Base-by-base conservation (phyloP, 2,329 filamentous ascomycete species). In the Diaporthe amygdali region DNA sequence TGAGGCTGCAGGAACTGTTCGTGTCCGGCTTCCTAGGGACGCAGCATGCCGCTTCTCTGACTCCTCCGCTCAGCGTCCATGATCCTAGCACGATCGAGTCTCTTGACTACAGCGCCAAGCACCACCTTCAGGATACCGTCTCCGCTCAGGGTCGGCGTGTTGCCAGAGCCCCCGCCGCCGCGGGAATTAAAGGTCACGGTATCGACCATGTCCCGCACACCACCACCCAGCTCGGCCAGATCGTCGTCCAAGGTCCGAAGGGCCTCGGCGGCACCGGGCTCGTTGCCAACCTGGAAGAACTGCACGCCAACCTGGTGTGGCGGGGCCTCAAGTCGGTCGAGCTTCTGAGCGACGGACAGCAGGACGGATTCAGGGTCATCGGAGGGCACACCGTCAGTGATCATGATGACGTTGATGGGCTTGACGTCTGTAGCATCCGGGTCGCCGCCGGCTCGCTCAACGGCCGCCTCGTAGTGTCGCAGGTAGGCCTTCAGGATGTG, bases 241-340 rank as follows among this genome's bases (percentile, higher is more conserved):
- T 88, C 88, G 79, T 98, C 93, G 78, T 98, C 96, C 9, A 98
- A 85, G 56, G 91, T 86, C 75, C 88, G 84, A 47, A 98, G 84
- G 69, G 92, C 90, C 74, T 86, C 81, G 1, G 86, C 85, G 0
- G 95, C 96, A 0, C 81, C 84, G 0, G 82, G 78, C 75, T 97
- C 94, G 63, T 89, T 87, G 70, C 96, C 96, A 54, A 98, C 93
- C 82, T 98, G 96, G 85, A 98, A 97, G 84, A 98, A 98, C 80
- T 98, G 96, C 70, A 98, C 90, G 41, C 96, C 96, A 10, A 98
- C 85, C 83, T 98, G 96, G 85, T 93, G 93, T 0, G 91, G 87
- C 5, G 92, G 90, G 0, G 94, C 94, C 10, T 91, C 87, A 9
- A 93, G 80, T 66, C 81, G 81, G 77, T 96, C 92, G 39, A 98